Conservation (phyloP, 1,284 basidiomycete species). For the Trichosporon asahii region DNA sequence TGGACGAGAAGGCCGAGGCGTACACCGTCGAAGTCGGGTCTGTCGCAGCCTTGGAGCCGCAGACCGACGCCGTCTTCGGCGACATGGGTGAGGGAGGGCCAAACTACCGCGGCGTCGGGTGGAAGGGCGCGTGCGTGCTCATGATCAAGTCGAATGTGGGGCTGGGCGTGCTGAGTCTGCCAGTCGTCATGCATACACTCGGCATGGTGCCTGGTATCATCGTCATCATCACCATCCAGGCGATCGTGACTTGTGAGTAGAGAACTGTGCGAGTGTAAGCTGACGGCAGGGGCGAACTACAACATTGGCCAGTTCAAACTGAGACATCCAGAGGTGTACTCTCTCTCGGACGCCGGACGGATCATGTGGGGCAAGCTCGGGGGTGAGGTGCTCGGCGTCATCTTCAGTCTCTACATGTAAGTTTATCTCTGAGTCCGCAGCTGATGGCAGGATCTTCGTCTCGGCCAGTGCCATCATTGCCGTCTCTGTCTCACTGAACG, state of each 20-base stretch:
- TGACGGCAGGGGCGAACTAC: constrained; percentile 14
- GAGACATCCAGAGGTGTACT: constrained; percentile 28
- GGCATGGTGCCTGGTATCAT: constrained; percentile 41
- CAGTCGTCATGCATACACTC: constrained; percentile 33
- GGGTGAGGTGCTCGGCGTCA: not conserved
- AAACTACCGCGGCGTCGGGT: constrained; percentile 12
- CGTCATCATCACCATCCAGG: constrained; percentile 34
- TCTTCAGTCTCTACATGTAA: not conserved
- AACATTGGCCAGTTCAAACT: constrained; percentile 31
- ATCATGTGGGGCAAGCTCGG: constrained; percentile 18
- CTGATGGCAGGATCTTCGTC: constrained; percentile 34
- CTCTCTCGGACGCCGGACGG: constrained; percentile 33
- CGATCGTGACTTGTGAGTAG: constrained; percentile 37
- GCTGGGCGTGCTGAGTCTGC: constrained; percentile 41
- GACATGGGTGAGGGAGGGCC: not conserved
- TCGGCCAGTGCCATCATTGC: constrained; percentile 33
- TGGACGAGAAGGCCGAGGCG: not conserved
- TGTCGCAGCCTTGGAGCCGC: not conserved
- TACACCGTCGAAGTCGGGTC: not conserved
- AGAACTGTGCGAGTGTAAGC: no score
- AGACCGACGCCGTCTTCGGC: not conserved
- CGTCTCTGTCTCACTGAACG: constrained; percentile 50
- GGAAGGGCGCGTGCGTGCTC: constrained; percentile 27
- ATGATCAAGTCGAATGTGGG: constrained; percentile 40
- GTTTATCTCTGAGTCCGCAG: not conserved